Evolutionary conservation across 352 stramenopile species (phyloP).

Genomic region (Phytophthora podocarpi): DNA sequence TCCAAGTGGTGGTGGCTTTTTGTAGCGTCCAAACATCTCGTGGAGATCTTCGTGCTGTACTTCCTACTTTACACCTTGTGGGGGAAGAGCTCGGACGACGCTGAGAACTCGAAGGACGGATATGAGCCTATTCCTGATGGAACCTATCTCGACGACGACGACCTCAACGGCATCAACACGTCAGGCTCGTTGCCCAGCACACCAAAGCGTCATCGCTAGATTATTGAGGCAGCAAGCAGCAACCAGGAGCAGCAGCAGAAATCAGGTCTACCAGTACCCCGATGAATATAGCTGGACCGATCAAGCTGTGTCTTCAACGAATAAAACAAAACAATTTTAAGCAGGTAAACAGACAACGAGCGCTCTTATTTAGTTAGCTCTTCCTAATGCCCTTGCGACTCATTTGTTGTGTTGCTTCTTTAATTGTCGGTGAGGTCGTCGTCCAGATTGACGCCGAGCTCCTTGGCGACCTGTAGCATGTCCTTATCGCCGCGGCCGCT

Average conservation of each 20-base stretch:
- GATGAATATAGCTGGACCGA: conserved; percentile 21
- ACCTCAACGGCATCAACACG: conserved; percentile 43
- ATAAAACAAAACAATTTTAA: conserved; percentile 21
- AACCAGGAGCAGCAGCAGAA: neutral
- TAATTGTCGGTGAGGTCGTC: conserved; percentile 83
- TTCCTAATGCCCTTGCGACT: conserved; percentile 21
- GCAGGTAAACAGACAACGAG: conserved; percentile 23
- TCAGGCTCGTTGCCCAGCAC: conserved; percentile 39
- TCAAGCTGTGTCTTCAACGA: neutral
- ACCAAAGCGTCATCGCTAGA: conserved; percentile 33
- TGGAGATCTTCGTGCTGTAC: conserved; percentile 94
- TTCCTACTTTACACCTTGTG: conserved; percentile 95
- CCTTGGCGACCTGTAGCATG: conserved; percentile 97
- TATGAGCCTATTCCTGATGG: conserved; percentile 81
- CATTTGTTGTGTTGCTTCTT: conserved; percentile 12
- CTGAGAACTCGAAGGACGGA: conserved; percentile 64
- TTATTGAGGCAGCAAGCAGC: conserved; percentile 5
- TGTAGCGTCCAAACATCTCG: conserved; percentile 92
- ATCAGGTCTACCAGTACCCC: neutral
- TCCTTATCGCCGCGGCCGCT: conserved; percentile 99
- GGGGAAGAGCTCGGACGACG: conserved; percentile 75
- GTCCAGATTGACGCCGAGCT: conserved; percentile 93
- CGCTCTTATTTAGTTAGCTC: conserved; percentile 26
- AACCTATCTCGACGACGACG: conserved; percentile 61
- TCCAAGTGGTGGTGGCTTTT: conserved; percentile 93